Base-by-base conservation (phyloP, 441 rosid genomes). In the Metrosideros polymorpha region DNA sequence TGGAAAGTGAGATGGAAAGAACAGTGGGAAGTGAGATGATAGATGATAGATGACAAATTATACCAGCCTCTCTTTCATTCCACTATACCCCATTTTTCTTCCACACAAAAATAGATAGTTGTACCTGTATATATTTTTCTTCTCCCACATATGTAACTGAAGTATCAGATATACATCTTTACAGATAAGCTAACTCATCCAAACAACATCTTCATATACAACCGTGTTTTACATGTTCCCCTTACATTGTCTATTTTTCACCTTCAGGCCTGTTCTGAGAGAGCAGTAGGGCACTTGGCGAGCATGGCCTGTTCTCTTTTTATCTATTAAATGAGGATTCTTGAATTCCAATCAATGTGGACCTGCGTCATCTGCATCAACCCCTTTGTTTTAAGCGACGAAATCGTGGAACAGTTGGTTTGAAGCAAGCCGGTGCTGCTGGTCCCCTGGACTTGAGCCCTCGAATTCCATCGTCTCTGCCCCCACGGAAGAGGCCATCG, bases 371-470 rank as follows among this genome's bases (percentile, higher is more conserved):
- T 59, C 79, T 56, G 83, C 83, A 50, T 35, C 15, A 75, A 4
- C 57, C 14, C 39, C 76, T 47, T 42, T 30, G 15, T 84, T 90
- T 95, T 92, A 94, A 51, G 95, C 92, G 25, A 97, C 98, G 88
- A 94, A 96, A 93, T 95, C 97, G 84, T 94, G 98, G 77, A 95
- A 91, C 85, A 95, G 87, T 71, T 95, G 96, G 85, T 95, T 90
- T 77, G 97, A 93, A 85, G 89, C 85, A 90, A 93, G 92, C 92
- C 93, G 92, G 88, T 93, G 92, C 87, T 96, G 95, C 91, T 93
- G 92, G 89, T 89, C 92, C 61, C 92, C 92, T 7, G 95, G 92
- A 88, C 92, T 94, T 82, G 92, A 87, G 92, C 93, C 93, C 87
- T 95, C 96, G 15, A 89, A 95, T 61, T 89, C 92, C 25, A 92